A percentile compares a stretch with the other conserved stretches of the same genome.
phyloP scores from a whole-genome alignment of 2,329 filamentous ascomycete species.

The Fusarium sambucinum region DNA sequence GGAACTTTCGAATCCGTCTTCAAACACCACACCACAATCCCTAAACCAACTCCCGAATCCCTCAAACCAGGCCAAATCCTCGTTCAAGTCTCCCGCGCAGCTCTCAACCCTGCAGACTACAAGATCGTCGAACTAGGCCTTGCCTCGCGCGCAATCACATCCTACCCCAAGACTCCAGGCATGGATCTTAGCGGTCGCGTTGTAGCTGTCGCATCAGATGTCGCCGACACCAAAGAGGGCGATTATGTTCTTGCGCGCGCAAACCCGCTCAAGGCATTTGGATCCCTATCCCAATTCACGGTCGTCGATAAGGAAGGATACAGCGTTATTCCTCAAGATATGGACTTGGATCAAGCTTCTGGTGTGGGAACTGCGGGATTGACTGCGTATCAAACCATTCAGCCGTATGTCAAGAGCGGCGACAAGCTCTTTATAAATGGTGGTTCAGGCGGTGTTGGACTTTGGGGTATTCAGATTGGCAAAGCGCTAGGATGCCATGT shows the following conservation, averaged over 20 bases:
- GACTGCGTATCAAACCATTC: slow-evolving; percentile 63
- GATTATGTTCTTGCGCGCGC: slow-evolving; percentile 59
- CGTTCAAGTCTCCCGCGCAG: slow-evolving; percentile 58
- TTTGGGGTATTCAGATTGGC: slow-evolving; percentile 73
- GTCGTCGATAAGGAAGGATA: slow-evolving; percentile 51
- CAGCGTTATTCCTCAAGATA: slow-evolving; percentile 55
- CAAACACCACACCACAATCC: slow-evolving; percentile 30
- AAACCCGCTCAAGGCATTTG: slow-evolving; percentile 49
- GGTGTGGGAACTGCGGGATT: slow-evolving; percentile 59
- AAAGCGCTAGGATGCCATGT: slow-evolving; percentile 72
- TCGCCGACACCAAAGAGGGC: slow-evolving; percentile 52
- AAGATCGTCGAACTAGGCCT: slow-evolving; percentile 59
- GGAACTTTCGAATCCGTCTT: slow-evolving; percentile 46
- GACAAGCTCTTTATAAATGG: slow-evolving; percentile 74
- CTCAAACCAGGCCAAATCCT: slow-evolving; percentile 53
- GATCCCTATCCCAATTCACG: slow-evolving; percentile 60
- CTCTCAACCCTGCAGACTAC: slow-evolving; percentile 64
- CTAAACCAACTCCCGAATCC: slow-evolving; percentile 34
- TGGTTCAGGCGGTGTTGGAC: slow-evolving; percentile 72
- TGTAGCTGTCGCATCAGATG: slow-evolving; percentile 49
- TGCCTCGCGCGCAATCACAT: slow-evolving; percentile 49
- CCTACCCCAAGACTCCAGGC: slow-evolving; percentile 59
- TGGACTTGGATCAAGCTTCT: slow-evolving; percentile 58
- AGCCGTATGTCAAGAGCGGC: slow-evolving; percentile 62
- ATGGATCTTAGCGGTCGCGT: slow-evolving; percentile 66